Conservation (phyloP, 2,329 filamentous ascomycete species). For the Aureobasidium mangrovei region DNA sequence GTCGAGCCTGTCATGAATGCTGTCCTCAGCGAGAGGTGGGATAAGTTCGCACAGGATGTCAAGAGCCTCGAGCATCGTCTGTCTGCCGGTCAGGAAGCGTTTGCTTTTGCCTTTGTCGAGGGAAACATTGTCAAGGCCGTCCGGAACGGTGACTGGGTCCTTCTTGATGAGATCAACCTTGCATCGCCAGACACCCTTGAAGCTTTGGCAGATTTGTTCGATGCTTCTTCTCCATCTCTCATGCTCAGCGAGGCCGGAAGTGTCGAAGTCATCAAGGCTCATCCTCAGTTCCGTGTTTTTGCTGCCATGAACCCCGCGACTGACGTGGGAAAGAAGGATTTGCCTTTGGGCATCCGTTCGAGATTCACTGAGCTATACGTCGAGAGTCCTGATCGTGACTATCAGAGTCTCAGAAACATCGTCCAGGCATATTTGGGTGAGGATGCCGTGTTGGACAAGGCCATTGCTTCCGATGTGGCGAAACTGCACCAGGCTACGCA, state of each 20-base stretch:
- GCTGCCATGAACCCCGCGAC: constrained; percentile 99
- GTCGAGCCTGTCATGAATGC: constrained; percentile 43
- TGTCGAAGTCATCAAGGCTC: constrained; percentile 79
- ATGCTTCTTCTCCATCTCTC: constrained; percentile 66
- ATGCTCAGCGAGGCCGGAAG: constrained; percentile 89
- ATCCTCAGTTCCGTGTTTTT: constrained; percentile 91
- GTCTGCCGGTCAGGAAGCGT: constrained; percentile 60
- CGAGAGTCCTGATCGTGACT: constrained; percentile 74
- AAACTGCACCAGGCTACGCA: constrained; percentile 85
- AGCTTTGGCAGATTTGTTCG: constrained; percentile 81
- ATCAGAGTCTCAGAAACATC: constrained; percentile 78
- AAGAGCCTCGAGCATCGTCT: constrained; percentile 75
- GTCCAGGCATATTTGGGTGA: constrained; percentile 80
- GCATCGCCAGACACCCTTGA: constrained; percentile 92
- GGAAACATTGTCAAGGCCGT: constrained; percentile 95
- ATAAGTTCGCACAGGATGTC: constrained; percentile 64
- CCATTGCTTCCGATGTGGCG: constrained; percentile 71
- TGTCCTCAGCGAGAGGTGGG: constrained; percentile 58
- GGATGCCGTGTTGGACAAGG: constrained; percentile 57
- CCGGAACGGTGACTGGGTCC: constrained; percentile 90
- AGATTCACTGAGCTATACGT: constrained; percentile 96
- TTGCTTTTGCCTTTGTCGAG: constrained; percentile 93
- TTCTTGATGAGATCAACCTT: constrained; percentile 95
- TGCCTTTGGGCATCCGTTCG: constrained; percentile 79
- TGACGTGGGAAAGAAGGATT: constrained; percentile 89